Conservation (phyloP, 306 rosid genomes). For the Rosa rugosa region DNA sequence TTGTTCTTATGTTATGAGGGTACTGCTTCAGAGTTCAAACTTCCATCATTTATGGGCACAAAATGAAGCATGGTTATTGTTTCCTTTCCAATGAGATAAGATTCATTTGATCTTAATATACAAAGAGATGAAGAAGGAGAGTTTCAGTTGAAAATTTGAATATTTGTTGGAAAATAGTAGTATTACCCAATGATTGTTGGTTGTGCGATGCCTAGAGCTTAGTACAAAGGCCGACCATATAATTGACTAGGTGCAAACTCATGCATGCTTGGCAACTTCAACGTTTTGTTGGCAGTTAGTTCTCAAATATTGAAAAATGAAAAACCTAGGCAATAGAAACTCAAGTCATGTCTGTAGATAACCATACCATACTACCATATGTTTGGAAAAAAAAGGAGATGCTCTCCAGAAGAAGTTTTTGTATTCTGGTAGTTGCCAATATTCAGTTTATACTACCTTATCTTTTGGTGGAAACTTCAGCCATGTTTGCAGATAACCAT, state of each 20-base stretch:
- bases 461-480: not conserved
- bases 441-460: not conserved
- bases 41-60: not conserved
- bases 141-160: not conserved
- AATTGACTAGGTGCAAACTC: not conserved
- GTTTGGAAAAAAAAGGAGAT: not conserved
- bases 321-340: conserved; percentile 4
- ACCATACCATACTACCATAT: not conserved
- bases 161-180: not conserved
- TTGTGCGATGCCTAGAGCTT: not conserved
- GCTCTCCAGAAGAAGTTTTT: not conserved
- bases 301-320: not conserved
- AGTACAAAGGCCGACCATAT: not conserved
- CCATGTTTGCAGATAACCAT: not conserved
- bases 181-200: not conserved
- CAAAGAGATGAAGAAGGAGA: not conserved
- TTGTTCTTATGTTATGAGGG: not conserved
- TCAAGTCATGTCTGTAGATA: not conserved
- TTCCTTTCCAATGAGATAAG: not conserved
- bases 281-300: not conserved
- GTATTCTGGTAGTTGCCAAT: not conserved
- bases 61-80: not conserved
- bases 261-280: not conserved
- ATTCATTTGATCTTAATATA: not conserved
- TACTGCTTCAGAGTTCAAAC: not conserved